A percentile compares a stretch with the other conserved stretches of the same genome.
These are phyloP conservation scores for Schizosaccharomyces lindneri DNA, from an alignment of 805 yeast species.

Conservation along the genomic window DNA sequence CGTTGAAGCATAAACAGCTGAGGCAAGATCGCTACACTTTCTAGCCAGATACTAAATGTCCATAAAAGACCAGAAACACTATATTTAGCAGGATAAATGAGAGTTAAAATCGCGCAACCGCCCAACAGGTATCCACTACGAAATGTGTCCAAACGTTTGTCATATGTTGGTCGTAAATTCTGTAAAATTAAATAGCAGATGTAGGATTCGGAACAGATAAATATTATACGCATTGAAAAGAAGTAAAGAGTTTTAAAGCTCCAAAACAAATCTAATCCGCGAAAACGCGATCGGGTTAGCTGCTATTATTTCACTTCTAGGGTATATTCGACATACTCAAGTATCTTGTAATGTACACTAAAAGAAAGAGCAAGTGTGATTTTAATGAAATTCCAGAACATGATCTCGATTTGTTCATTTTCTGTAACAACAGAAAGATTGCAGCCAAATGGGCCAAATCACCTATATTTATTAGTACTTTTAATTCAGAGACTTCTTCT, in stretches of 20 bases:
- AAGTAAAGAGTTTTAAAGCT: constrained; percentile 36
- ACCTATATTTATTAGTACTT: constrained; percentile 16
- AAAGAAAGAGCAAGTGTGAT: constrained; percentile 56
- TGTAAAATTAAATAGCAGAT: constrained; percentile 45
- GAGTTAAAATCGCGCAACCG: constrained; percentile 31
- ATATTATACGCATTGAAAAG: constrained; percentile 56
- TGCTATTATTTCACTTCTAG: too few relatives aligned
- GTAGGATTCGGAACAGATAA: constrained; percentile 49
- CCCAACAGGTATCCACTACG: constrained; percentile 43
- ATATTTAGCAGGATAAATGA: constrained; percentile 45
- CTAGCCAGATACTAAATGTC: constrained; percentile 85
- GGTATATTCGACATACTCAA: constrained; percentile 23
- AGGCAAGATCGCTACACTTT: constrained; percentile 74
- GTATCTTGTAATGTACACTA: constrained; percentile 54
- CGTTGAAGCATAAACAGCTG: constrained; percentile 76
- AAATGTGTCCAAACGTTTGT: constrained; percentile 48
- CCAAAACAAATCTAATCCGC: constrained; percentile 16
- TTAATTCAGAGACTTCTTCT: background rate
- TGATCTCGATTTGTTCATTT: constrained; percentile 38
- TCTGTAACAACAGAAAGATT: constrained; percentile 46
- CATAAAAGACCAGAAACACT: constrained; percentile 28
- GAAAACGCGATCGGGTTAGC: background rate
- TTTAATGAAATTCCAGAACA: constrained; percentile 70
- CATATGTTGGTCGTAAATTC: constrained; percentile 31
- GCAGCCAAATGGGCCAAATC: constrained; percentile 69